Percentiles rank a stretch among this genome's conserved stretches.
Evolutionary conservation across 2,329 filamentous ascomycete genomes (phyloP).

Genomic region (Colletotrichum godetiae): DNA sequence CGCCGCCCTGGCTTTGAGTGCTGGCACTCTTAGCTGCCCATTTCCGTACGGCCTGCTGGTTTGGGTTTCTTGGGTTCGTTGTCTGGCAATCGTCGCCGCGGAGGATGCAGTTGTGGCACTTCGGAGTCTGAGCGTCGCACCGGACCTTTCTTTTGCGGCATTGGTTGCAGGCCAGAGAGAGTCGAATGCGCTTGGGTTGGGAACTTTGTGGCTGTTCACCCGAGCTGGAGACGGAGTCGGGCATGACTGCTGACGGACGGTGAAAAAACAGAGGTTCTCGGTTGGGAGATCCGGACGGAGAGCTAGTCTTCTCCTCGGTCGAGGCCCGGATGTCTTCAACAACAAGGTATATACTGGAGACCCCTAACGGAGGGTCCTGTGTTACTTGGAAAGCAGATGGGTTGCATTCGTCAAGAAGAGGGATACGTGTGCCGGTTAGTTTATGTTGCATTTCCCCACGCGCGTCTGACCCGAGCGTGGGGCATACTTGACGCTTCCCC

Average conservation of each 20-base stretch:
- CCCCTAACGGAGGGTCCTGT: neutral
- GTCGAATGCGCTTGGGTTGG: conserved; percentile 36
- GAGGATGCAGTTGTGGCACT: conserved; percentile 46
- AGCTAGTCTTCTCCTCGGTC: conserved; percentile 12
- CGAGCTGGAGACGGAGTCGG: conserved; percentile 14
- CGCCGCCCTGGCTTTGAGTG: conserved; percentile 10
- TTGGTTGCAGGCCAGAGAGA: conserved; percentile 40
- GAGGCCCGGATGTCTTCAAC: conserved; percentile 5
- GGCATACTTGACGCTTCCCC: neutral
- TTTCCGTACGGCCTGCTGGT: conserved; percentile 33
- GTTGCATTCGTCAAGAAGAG: neutral
- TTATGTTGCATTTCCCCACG: conserved; percentile 16
- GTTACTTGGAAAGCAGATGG: neutral
- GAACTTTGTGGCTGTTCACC: conserved; percentile 12
- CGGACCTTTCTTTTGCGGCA: conserved; percentile 44
- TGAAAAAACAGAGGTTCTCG: conserved; percentile 1
- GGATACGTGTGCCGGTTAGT: neutral
- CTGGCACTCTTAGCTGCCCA: conserved; percentile 36
- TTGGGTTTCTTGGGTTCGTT: conserved; percentile 39
- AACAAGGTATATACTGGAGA: conserved; percentile 17
- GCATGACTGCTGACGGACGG: conserved; percentile 1
- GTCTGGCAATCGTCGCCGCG: conserved; percentile 40
- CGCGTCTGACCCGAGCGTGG: neutral
- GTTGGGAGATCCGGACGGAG: neutral
- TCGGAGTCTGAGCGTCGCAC: conserved; percentile 42